Conservation (phyloP, 2,329 filamentous ascomycete genomes). For the Colletotrichum sp. region DNA sequence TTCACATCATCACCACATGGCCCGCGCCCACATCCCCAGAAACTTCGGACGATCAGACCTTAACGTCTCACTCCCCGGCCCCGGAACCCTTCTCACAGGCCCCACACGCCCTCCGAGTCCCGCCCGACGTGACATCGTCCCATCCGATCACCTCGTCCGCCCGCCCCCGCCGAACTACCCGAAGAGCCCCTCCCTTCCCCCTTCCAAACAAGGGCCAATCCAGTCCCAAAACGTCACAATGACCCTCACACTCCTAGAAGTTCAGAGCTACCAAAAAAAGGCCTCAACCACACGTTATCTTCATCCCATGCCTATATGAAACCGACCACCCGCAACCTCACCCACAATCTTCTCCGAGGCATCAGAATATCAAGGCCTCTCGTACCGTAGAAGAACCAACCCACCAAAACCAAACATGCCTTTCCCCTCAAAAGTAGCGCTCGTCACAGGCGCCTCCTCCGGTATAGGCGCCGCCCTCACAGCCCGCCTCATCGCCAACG, state of each 20-base stretch:
- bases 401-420: slow-evolving; percentile 39
- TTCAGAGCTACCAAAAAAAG: not conserved
- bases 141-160: not conserved
- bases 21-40: not conserved
- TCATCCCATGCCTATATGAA: not conserved
- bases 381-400: not conserved
- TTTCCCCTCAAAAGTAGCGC: slow-evolving; percentile 60
- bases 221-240: not conserved
- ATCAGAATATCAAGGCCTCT: not conserved
- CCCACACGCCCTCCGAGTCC: not conserved
- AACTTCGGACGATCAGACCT: not conserved
- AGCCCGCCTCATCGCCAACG: slow-evolving; percentile 43
- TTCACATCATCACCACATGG: not conserved
- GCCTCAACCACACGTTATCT: not conserved
- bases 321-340: not conserved
- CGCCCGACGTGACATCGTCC: slow-evolving; percentile 10
- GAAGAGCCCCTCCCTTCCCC: not conserved
- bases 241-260: not conserved
- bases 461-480: slow-evolving; percentile 58
- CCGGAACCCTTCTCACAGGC: not conserved
- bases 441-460: slow-evolving; percentile 59
- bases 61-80: not conserved
- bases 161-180: not conserved
- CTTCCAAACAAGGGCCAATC: not conserved
- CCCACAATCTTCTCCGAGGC: not conserved